Percentiles rank a stretch among this genome's conserved stretches.
Evolutionary conservation across 1,284 basidiomycete species (phyloP).

Genomic region (Apiotrichum sp.): DNA sequence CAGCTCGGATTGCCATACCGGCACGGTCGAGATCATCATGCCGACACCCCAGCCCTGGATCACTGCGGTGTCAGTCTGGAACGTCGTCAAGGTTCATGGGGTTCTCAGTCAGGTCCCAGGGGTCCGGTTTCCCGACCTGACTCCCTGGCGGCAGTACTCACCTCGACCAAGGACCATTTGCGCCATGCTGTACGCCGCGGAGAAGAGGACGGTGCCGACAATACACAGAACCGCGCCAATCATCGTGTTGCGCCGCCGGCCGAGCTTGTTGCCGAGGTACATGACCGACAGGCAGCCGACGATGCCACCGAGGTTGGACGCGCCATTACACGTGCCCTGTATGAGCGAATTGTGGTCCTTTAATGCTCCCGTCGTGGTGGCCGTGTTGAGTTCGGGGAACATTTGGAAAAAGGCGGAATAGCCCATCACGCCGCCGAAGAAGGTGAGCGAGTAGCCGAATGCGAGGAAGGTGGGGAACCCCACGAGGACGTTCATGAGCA

Average conservation of each 20-base stretch:
- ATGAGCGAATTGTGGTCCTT: constrained; percentile 31
- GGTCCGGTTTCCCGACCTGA: too few relatives aligned
- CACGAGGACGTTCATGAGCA: constrained; percentile 26
- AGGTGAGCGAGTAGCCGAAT: constrained; percentile 26
- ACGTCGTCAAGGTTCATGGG: too few relatives aligned
- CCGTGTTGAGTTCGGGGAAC: constrained; percentile 23
- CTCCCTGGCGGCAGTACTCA: constrained; percentile 2
- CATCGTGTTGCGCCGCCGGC: constrained; percentile 32
- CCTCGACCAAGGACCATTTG: constrained; percentile 40
- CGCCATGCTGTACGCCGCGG: constrained; percentile 32
- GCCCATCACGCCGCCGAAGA: constrained; percentile 20
- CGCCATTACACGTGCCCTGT: constrained; percentile 34
- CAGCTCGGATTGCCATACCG: constrained; percentile 45
- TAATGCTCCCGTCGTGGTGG: constrained; percentile 18
- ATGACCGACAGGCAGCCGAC: constrained; percentile 39
- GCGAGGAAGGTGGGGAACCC: constrained; percentile 28
- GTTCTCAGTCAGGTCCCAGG: too few relatives aligned
- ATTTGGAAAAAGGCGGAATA: constrained; percentile 22
- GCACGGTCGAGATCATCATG: constrained; percentile 45
- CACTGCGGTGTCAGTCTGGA: too few relatives aligned
- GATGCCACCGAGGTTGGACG: constrained; percentile 42
- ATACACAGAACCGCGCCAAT: constrained; percentile 36
- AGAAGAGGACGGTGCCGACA: constrained; percentile 42
- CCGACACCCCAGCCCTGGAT: constrained; percentile 29
- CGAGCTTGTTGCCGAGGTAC: constrained; percentile 40